These are phyloP conservation scores for Yamadazyma takamatsuzukensis DNA, from an alignment of 805 yeast genomes.

Conservation along the genomic window DNA sequence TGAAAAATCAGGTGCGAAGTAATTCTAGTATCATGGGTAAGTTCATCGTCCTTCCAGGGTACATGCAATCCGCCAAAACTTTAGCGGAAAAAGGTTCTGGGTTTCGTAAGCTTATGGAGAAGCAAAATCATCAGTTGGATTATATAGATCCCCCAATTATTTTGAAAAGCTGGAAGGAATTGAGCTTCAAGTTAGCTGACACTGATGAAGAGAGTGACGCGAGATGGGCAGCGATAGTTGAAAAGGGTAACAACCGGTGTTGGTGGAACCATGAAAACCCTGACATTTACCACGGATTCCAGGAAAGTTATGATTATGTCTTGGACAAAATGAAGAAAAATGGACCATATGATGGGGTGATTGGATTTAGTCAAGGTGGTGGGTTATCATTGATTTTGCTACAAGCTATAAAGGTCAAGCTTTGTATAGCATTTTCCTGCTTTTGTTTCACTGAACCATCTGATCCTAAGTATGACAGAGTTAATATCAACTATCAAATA, in stretches of 20 bases:
- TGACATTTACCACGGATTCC: conserved; percentile 24
- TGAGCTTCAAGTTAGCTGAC: conserved; percentile 26
- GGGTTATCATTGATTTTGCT: conserved; percentile 30
- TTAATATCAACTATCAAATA: conserved; percentile 15
- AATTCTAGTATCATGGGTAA: not conserved
- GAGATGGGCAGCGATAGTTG: conserved; percentile 30
- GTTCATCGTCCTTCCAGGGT: conserved; percentile 31
- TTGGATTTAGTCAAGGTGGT: conserved; percentile 44
- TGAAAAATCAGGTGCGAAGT: not conserved
- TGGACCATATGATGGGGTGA: conserved; percentile 41
- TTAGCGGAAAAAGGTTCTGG: conserved; percentile 33
- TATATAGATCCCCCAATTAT: conserved; percentile 32
- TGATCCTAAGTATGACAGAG: conserved; percentile 11
- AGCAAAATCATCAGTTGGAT: conserved; percentile 24
- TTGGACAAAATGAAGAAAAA: conserved; percentile 24
- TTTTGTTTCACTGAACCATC: conserved; percentile 31
- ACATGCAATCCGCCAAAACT: conserved; percentile 30
- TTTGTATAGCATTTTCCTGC: conserved; percentile 26
- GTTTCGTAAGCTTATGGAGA: conserved; percentile 24
- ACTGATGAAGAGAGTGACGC: conserved; percentile 21
- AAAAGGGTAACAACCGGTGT: conserved; percentile 26
- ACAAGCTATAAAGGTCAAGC: conserved; percentile 21
- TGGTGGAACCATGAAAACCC: conserved; percentile 31
- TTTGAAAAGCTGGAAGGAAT: conserved; percentile 19
- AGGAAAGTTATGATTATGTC: conserved; percentile 23